Base-by-base conservation (phyloP, 2,329 filamentous ascomycete genomes). In the Talaromyces islandicus region DNA sequence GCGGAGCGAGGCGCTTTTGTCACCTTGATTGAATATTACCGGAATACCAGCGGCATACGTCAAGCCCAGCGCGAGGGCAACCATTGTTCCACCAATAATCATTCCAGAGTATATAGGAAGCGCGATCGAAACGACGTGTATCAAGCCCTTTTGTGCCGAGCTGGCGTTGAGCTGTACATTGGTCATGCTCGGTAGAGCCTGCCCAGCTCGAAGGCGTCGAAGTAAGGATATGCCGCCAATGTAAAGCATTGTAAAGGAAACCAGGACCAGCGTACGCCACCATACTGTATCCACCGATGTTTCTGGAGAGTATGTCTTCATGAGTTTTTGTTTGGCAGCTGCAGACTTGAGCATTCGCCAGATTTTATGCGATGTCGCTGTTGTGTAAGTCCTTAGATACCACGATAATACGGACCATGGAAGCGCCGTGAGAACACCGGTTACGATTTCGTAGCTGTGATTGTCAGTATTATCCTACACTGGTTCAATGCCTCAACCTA, bases 61-160 rank as follows among this genome's bases (percentile, higher is more conserved):
- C 35, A 79, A 69, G 50, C 85, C 70, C 29, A 85, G 64, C 2
- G 80, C 64, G n/a, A 85, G 70, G 11, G 81, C 80, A n/a, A 81
- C 79, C 57, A 80, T 73, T 60, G 80, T 76, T 12, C 81, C 82
- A 9, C 83, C 84, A 12, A 86, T 69, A 60, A 84, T 79, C 63
- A 83, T 74, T 0, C 81, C 70, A 9, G 83, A 81, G 66, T 83
- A 86, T 65, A 84, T 81, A 0, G 84, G 84, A 30, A 86, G 66
- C 3, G 76, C 70, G 24, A 83, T 67, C 19, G 78, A 74, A 30
- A 75, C 60, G n/a, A 75, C 66, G 55, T 73, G 77, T 19, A 69
- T 65, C 17, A 73, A 55, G 19, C 73, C 68, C 17, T 60, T 63
- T 14, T 63, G 62, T 6, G 54, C 64, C 0, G 58, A 63, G 7